phyloP scores from a whole-genome alignment of 2,329 filamentous ascomycete species.

The Bipolaris zeicola region DNA sequence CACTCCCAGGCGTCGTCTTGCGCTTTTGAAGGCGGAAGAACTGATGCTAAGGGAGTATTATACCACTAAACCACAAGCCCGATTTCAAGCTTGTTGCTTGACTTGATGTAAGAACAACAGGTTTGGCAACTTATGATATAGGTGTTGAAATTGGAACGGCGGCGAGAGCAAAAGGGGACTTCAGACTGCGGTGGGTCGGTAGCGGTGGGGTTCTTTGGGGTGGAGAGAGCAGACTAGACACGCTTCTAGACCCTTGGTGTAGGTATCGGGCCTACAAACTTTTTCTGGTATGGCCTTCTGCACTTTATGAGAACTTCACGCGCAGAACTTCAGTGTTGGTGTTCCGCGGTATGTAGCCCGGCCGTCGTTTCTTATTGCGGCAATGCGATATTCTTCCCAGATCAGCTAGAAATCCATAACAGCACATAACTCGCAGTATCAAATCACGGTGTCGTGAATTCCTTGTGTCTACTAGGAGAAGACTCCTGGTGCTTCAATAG shows the following conservation, averaged over 20 bases:
- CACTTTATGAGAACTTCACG: neutral
- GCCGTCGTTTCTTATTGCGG: too few species aligned
- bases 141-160: too few species aligned
- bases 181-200: neutral
- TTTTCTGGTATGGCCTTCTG: neutral
- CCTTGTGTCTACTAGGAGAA: too few species aligned
- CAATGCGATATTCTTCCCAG: too few species aligned
- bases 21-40: neutral
- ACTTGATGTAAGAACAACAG: constrained; percentile 2
- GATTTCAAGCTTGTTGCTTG: constrained; percentile 1
- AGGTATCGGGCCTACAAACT: neutral
- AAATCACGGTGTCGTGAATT: too few species aligned
- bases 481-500: too few species aligned
- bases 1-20: constrained; percentile 11
- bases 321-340: neutral
- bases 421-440: too few species aligned
- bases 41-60: constrained; percentile 22
- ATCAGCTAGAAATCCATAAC: too few species aligned
- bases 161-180: neutral
- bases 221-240: neutral
- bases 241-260: constrained; percentile 2
- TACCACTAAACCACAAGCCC: constrained; percentile 29
- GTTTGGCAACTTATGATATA: neutral
- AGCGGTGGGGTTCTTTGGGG: neutral
- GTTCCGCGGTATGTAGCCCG: neutral